phyloP scores from a whole-genome alignment of 31 red algal genomes.

The Pterothamnion heteromorphum region DNA sequence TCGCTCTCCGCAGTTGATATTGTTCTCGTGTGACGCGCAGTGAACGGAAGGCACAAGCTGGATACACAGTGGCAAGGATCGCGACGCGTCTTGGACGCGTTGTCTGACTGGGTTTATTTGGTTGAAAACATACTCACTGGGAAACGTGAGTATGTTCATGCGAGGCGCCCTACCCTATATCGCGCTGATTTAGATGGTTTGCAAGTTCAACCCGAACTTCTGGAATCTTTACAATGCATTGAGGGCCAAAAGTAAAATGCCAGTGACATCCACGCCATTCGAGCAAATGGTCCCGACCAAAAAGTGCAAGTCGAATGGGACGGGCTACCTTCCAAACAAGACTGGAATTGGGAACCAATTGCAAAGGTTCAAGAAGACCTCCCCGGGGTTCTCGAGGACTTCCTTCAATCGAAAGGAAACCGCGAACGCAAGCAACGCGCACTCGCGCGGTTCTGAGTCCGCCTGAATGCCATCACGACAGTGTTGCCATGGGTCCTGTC shows the following conservation, averaged over 20 bases:
- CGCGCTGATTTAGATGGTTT: conserved; percentile 43
- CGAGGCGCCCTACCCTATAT: background rate
- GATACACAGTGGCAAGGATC: conserved; percentile 39
- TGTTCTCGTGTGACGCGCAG: conserved; percentile 50
- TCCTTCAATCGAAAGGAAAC: background rate
- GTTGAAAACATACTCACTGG: conserved; percentile 31
- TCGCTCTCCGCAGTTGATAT: conserved; percentile 33
- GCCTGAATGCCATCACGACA: no score
- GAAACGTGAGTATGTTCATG: conserved; percentile 44
- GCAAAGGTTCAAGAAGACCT: background rate
- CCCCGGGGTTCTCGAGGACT: conserved; percentile 7
- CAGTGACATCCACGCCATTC: background rate
- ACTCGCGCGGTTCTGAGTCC: no score
- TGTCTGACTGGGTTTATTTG: conserved; percentile 39
- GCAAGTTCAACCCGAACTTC: background rate
- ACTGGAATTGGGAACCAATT: conserved; percentile 27
- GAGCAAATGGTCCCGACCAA: background rate
- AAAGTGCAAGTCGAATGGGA: conserved; percentile 27
- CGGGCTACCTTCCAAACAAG: background rate
- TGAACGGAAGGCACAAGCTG: conserved; percentile 45
- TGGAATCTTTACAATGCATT: background rate
- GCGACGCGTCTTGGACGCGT: background rate
- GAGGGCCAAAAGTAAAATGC: conserved; percentile 22
- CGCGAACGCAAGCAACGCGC: background rate
- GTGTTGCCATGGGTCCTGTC: no score